phyloP scores from a whole-genome alignment of 2,329 filamentous ascomycete species.

The Penicillium sp. region DNA sequence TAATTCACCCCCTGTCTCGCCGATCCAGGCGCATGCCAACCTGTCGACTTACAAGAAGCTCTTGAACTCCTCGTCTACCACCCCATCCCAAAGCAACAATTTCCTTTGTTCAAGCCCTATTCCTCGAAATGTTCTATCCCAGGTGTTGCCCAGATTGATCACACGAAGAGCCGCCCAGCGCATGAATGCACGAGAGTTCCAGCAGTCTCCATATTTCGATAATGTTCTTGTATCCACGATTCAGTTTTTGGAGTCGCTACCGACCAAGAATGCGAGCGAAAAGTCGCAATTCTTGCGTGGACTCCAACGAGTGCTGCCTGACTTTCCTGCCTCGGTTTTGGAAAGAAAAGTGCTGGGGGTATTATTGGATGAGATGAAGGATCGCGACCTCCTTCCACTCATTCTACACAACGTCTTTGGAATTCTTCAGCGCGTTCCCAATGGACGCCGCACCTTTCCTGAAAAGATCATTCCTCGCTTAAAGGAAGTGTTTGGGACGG shows the following conservation, averaged over 20 bases:
- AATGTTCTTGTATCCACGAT: conserved; percentile 96
- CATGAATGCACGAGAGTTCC: conserved; percentile 85
- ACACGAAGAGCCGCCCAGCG: conserved; percentile 84
- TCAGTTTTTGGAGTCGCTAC: conserved; percentile 86
- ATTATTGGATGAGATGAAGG: conserved; percentile 89
- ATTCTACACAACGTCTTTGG: conserved; percentile 92
- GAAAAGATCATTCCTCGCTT: conserved; percentile 84
- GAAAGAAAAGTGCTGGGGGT: conserved; percentile 93
- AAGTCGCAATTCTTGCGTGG: conserved; percentile 92
- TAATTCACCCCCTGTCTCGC: conserved; percentile 89
- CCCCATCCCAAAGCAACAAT: conserved; percentile 78
- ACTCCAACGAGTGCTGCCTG: conserved; percentile 79
- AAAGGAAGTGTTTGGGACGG: conserved; percentile 75
- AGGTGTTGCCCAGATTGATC: conserved; percentile 81
- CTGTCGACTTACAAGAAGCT: conserved; percentile 81
- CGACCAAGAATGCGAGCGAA: conserved; percentile 86
- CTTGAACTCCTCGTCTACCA: conserved; percentile 74
- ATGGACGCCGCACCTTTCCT: conserved; percentile 74
- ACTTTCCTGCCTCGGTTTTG: conserved; percentile 89
- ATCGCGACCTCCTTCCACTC: conserved; percentile 78
- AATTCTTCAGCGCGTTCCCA: conserved; percentile 76
- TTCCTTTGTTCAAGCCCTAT: conserved; percentile 79
- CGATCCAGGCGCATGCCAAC: conserved; percentile 78
- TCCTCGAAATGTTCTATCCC: conserved; percentile 72
- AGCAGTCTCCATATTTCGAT: conserved; percentile 94